Evolutionary conservation across 129 eudicot species (phyloP), one percentile per base, ranked within the genome.

Genomic region (Glebionis coronaria): DNA sequence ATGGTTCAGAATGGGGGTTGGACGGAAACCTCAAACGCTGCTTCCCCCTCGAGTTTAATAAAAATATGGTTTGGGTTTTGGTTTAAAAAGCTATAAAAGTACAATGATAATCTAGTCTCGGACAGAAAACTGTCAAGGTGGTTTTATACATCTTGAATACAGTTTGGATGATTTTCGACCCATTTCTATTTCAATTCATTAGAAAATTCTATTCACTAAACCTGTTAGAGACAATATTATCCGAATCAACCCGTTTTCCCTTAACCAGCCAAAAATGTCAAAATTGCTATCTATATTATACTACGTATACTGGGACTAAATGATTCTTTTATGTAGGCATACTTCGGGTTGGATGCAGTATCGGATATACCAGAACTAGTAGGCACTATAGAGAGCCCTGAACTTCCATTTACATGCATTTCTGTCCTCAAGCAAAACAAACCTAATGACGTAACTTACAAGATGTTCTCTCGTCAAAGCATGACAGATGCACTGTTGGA

Each of bases 381-480:
- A 44, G 98, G 95, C 71, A 92, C 98, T 55, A 70, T 69, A 2
- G 98, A 92, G 82, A 74, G 69, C 63, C 61, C 84, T 57, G 81
- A 80, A 53, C 78, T 92, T 72, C 95, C 92, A 6, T 92, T 92
- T 65, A 81, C 98, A 18, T 66, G 98, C 81, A 86, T 92, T 27
- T 85, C 91, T 13, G 68, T 88, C 44, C 89, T 92, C 50, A 88
- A 88, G 82, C 61, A 80, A 81, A 89, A 92, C 20, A 40, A 15
- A n/a, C 72, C 73, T 58, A 80, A 79, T 51, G 98, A 92, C 53
- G 65, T 82, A 77, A 85, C 95, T n/a, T 92, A 80, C 83, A 92
- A 92, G 84, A 75, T 92, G 65, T 92, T 92, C 78, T 92, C 98
- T 53, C 91, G 96, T 68, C 73, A 84, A 51, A 85, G 90, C 31